Base-by-base conservation (phyloP, 306 rosid species). In the Acacia melanoxylon region DNA sequence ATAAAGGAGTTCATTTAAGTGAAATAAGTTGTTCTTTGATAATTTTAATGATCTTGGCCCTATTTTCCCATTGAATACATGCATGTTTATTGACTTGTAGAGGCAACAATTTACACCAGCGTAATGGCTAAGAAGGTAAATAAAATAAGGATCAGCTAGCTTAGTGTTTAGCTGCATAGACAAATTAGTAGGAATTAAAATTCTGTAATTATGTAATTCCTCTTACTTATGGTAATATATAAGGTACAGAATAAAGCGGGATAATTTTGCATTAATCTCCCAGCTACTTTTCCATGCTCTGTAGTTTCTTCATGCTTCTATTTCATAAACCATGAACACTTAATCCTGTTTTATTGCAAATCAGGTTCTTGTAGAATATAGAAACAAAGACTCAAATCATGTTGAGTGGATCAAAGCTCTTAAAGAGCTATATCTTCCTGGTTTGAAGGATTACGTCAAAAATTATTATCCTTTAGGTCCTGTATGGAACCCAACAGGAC, bases 391-490 rank as follows among this genome's bases (percentile, higher is more conserved):
- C 83, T 89, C 94, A 68, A 89, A 90, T 88, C 99, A 95, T 82
- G 91, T 92, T 62, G 98, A 95, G 88, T 95, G 98, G 98, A 95
- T 84, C 83, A 93, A 92, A 92, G 98, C 99, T 82, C 83, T 95
- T 61, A 95, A 95, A 89, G 99, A 95, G 81, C 86, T 95, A 76
- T 95, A 95, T 86, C 67, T 95, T 5, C 94, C 97, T 82, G 99
- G 99, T 80, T 84, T 95, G 89, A 91, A 93, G 81, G 99, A 95
- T 74, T 95, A 91, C 76, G 91, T 95, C 61, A 95, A 95, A 89
- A 83, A 84, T 70, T 85, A 84, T 86, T 83, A 89, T 88, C 97
- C 99, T 13, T 81, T 93, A 88, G 99, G 99, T 58, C 98, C 97
- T 56, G 91, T 91, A 29, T 95, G 99, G 99, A 91, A 86, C 75